Conservation (phyloP, 352 stramenopile genomes). For the Globisporangium rhizosaccharum region DNA sequence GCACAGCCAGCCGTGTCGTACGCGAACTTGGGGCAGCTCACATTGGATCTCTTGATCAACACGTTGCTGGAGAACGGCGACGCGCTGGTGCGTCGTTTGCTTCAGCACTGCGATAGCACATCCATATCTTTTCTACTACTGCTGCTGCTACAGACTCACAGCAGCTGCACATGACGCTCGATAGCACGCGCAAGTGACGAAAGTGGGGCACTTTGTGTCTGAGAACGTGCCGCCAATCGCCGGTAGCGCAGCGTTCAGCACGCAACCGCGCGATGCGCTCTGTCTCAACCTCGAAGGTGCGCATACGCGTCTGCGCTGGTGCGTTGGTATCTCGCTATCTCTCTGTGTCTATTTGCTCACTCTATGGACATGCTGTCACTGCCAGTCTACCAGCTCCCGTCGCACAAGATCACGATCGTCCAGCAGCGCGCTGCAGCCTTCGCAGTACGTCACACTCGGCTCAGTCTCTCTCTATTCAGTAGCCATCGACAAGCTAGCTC, state of each 20-base stretch:
- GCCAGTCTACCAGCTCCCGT: slow-evolving; percentile 57
- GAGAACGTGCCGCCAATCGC: slow-evolving; percentile 55
- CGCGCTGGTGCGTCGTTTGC: slow-evolving; percentile 28
- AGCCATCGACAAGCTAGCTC: background rate
- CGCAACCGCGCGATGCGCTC: slow-evolving; percentile 34
- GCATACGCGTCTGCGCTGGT: too few relatives aligned
- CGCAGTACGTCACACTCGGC: slow-evolving; percentile 19
- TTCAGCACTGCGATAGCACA: background rate
- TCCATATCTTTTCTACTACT: background rate
- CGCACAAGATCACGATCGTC: slow-evolving; percentile 64
- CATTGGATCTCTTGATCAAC: slow-evolving; percentile 73
- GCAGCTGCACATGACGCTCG: background rate
- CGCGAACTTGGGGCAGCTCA: slow-evolving; percentile 78
- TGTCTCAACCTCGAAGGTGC: slow-evolving; percentile 76
- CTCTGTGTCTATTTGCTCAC: background rate
- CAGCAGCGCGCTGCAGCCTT: slow-evolving; percentile 65
- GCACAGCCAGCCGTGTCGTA: slow-evolving; percentile 72
- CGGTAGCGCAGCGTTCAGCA: slow-evolving; percentile 45
- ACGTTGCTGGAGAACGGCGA: slow-evolving; percentile 51
- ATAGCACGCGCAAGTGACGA: slow-evolving; percentile 33
- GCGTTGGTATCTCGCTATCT: background rate
- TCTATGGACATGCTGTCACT: background rate
- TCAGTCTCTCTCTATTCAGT: background rate
- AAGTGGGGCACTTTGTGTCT: slow-evolving; percentile 58
- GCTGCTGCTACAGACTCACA: background rate